Evolutionary conservation across 805 yeast species (phyloP).

Genomic region (Novakomyces olei): DNA sequence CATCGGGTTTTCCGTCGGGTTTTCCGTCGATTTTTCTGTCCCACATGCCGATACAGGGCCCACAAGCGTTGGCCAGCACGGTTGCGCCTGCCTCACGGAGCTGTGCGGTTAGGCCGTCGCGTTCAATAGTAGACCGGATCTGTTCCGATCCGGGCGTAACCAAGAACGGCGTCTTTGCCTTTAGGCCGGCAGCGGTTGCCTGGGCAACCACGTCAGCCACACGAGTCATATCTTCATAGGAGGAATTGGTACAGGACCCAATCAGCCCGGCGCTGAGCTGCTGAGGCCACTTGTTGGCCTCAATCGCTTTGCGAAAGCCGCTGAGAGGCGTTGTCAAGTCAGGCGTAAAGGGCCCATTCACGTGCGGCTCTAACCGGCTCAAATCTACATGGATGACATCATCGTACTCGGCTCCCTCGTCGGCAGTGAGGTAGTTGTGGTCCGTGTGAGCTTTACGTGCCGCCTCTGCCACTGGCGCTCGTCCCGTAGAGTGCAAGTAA

Average conservation of each 20-base stretch:
- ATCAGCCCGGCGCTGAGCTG: slow-evolving; percentile 85
- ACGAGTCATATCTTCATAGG: slow-evolving; percentile 95
- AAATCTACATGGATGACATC: slow-evolving; percentile 79
- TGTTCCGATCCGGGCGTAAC: slow-evolving; percentile 98
- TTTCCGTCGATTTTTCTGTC: slow-evolving; percentile 42
- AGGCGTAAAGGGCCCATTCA: slow-evolving; percentile 97
- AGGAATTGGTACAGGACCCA: slow-evolving; percentile 97
- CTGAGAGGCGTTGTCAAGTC: slow-evolving; percentile 93
- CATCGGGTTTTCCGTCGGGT: slow-evolving; percentile 25
- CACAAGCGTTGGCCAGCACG: slow-evolving; percentile 94
- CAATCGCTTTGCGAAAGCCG: slow-evolving; percentile 61
- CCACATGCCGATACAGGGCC: slow-evolving; percentile 99
- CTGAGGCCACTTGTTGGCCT: slow-evolving; percentile 75
- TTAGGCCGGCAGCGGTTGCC: slow-evolving; percentile 77
- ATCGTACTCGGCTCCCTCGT: slow-evolving; percentile 83
- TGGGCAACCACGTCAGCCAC: slow-evolving; percentile 80
- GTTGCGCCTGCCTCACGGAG: slow-evolving; percentile 83
- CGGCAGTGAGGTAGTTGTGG: slow-evolving; percentile 54
- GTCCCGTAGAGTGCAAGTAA: slow-evolving; percentile 68
- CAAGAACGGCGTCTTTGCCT: slow-evolving; percentile 75
- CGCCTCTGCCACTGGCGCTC: slow-evolving; percentile 64
- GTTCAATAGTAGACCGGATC: slow-evolving; percentile 91
- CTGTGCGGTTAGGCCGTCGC: slow-evolving; percentile 79
- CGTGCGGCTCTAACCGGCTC: slow-evolving; percentile 76
- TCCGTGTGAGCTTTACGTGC: slow-evolving; percentile 39